Percentiles rank a stretch among this genome's conserved stretches.
These are phyloP conservation scores for Spatholobus suberectus DNA, from an alignment of 306 rosid genomes.

Conservation along the genomic window DNA sequence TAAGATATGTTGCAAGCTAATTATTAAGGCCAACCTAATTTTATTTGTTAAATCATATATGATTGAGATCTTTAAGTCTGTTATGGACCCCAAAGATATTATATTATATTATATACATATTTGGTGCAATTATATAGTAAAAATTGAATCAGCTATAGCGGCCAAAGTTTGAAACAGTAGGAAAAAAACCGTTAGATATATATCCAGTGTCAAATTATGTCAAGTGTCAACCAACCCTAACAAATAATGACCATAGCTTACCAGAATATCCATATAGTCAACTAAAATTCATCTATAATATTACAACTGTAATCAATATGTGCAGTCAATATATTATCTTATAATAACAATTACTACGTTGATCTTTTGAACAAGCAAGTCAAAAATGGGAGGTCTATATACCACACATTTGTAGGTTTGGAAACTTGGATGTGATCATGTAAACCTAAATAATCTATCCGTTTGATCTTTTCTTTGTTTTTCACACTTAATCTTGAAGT, in stretches of 20 bases:
- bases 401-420: not conserved
- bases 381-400: conserved; percentile 19
- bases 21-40: not conserved
- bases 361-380: conserved; percentile 7
- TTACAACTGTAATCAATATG: conserved; percentile 58
- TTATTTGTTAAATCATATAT: conserved; percentile 7
- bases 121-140: conserved; percentile 19
- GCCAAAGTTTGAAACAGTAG: conserved; percentile 53
- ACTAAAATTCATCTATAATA: conserved; percentile 45
- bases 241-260: conserved; percentile 58
- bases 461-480: not conserved
- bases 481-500: not conserved
- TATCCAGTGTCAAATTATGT: conserved; percentile 51
- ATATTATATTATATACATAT: not conserved
- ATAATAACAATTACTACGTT: not conserved
- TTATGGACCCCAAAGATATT: not conserved
- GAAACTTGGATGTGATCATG: conserved; percentile 1
- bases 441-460: not conserved
- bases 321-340: not conserved
- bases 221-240: conserved; percentile 71
- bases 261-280: conserved; percentile 57
- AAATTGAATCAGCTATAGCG: conserved; percentile 40
- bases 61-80: not conserved
- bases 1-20: not conserved
- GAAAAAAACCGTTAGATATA: conserved; percentile 13